Evolutionary conservation across 345 rosid species (phyloP).

Genomic region (Microcos paniculata): DNA sequence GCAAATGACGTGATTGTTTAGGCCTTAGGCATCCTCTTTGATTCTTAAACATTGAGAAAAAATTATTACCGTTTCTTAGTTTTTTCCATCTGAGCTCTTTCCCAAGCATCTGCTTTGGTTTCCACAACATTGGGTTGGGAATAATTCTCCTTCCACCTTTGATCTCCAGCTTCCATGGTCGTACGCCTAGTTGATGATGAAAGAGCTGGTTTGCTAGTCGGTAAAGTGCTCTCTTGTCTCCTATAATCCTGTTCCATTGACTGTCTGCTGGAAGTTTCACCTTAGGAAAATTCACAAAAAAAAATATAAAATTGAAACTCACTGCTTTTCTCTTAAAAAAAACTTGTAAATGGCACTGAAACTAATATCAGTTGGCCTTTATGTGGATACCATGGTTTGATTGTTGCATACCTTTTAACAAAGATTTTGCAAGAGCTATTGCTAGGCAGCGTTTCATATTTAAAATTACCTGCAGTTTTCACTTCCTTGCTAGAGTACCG

Average conservation of each 20-base stretch:
- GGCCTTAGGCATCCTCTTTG: neutral
- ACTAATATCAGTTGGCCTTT: too few relatives aligned
- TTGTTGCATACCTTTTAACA: neutral
- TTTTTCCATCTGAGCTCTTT: slow-evolving; percentile 50
- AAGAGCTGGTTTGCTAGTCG: slow-evolving; percentile 21
- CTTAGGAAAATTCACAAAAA: slow-evolving; percentile 16
- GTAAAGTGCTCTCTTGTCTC: slow-evolving; percentile 15
- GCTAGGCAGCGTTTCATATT: neutral
- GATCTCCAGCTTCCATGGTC: slow-evolving; percentile 7
- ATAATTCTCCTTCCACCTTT: slow-evolving; percentile 18
- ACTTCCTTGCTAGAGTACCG: neutral
- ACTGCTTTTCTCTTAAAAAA: neutral
- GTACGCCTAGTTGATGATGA: slow-evolving; percentile 26
- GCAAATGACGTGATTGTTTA: neutral
- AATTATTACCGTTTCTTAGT: slow-evolving; percentile 44
- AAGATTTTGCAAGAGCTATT: neutral
- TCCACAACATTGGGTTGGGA: slow-evolving; percentile 22
- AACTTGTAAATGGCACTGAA: neutral
- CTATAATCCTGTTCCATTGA: slow-evolving; percentile 11
- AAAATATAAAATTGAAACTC: too few relatives aligned
- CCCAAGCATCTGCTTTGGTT: slow-evolving; percentile 66
- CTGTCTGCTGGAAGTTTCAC: slow-evolving; percentile 32
- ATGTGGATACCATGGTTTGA: neutral
- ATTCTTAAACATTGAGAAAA: neutral
- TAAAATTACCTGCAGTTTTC: neutral